A percentile compares a stretch with the other conserved stretches of the same genome.
Evolutionary conservation across 2,329 filamentous ascomycete species (phyloP).

Genomic region (Colletotrichum sp.): DNA sequence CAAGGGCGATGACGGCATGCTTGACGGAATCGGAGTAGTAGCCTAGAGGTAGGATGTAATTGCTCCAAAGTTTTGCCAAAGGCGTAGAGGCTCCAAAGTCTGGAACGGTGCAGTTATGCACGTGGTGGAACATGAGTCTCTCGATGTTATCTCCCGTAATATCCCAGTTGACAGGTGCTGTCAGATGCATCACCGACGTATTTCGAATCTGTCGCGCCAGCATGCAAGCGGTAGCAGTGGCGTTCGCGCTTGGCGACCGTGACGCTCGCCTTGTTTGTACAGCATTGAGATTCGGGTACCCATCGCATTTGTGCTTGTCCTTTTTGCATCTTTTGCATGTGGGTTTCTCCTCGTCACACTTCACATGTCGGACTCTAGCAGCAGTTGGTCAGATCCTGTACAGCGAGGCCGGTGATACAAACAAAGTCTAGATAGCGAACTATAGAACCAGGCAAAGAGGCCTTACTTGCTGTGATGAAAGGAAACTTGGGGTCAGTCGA

Average conservation of each 20-base stretch:
- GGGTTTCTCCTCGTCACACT: slow-evolving; percentile 23
- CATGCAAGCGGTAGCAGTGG: background rate
- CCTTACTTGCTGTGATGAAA: slow-evolving; percentile 13
- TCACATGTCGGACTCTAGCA: slow-evolving; percentile 19
- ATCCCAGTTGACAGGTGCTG: slow-evolving; percentile 3
- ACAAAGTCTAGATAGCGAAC: background rate
- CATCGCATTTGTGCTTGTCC: slow-evolving; percentile 18
- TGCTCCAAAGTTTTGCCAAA: slow-evolving; percentile 8
- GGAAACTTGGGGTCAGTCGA: background rate
- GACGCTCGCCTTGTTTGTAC: background rate
- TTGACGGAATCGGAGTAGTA: slow-evolving; percentile 14
- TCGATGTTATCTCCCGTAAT: background rate
- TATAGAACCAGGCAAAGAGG: background rate
- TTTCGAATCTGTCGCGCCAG: background rate
- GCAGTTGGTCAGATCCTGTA: background rate
- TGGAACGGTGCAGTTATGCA: slow-evolving; percentile 5
- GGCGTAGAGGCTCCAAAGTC: slow-evolving; percentile 3
- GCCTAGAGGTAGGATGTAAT: slow-evolving; percentile 7
- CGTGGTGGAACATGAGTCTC: slow-evolving; percentile 13
- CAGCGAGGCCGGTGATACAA: background rate
- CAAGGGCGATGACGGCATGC: slow-evolving; percentile 10
- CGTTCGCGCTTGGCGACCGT: background rate
- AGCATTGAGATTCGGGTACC: slow-evolving; percentile 2
- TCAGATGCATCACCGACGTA: background rate
- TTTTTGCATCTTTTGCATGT: slow-evolving; percentile 16